Conservation (phyloP, 352 stramenopile genomes). For the Phytophthora litchii region DNA sequence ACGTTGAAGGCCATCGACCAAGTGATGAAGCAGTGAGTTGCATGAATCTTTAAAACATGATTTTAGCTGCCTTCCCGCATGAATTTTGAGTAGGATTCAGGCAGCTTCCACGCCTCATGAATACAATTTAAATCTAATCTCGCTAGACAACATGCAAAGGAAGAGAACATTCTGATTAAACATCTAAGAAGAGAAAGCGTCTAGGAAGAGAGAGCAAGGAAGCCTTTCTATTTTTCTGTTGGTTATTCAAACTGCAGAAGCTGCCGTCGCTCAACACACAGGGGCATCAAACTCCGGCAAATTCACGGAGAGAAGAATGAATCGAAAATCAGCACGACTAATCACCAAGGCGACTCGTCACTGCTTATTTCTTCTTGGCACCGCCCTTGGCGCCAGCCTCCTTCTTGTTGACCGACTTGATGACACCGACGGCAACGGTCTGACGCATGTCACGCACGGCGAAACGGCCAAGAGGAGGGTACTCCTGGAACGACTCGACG, state of each 20-base stretch:
- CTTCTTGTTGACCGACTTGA: slow-evolving; percentile 94
- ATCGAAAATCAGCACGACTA: slow-evolving; percentile 26
- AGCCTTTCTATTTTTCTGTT: slow-evolving; percentile 50
- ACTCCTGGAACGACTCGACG: slow-evolving; percentile 97
- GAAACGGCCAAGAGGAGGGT: slow-evolving; percentile 96
- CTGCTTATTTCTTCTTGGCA: slow-evolving; percentile 53
- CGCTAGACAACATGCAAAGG: too few relatives aligned
- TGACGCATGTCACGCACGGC: slow-evolving; percentile 97
- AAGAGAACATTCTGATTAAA: background rate
- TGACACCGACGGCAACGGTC: slow-evolving; percentile 97
- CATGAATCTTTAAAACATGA: background rate
- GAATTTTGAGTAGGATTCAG: background rate
- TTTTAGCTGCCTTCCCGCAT: background rate
- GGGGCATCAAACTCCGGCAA: slow-evolving; percentile 31
- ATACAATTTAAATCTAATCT: too few relatives aligned
- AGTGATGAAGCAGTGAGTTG: slow-evolving; percentile 29
- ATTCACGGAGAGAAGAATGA: slow-evolving; percentile 35
- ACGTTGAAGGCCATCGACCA: slow-evolving; percentile 29
- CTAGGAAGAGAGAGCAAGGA: slow-evolving; percentile 31
- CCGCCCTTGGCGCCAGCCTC: slow-evolving; percentile 42
- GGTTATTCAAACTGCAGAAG: slow-evolving; percentile 48
- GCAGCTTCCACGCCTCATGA: background rate
- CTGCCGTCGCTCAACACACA: slow-evolving; percentile 28
- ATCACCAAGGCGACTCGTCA: slow-evolving; percentile 30
- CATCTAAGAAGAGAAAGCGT: background rate